These are phyloP conservation scores for Blastobotrys serpentis DNA, from an alignment of 1,139 yeast species.

Conservation along the genomic window DNA sequence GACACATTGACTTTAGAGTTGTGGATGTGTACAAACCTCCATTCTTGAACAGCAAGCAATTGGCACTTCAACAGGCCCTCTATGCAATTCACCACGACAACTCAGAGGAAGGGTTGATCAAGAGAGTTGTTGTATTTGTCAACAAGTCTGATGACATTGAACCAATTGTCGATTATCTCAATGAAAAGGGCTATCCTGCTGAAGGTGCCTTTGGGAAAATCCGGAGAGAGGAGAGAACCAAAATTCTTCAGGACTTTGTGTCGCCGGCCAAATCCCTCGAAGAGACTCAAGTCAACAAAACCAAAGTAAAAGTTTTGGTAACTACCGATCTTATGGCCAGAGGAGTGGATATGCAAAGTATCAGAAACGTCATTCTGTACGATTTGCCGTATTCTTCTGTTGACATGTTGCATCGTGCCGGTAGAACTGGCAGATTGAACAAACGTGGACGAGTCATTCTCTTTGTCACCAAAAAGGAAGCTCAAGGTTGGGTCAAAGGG, in stretches of 20 bases:
- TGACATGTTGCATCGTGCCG: constrained; percentile 87
- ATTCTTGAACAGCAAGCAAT: constrained; percentile 75
- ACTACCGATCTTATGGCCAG: constrained; percentile 92
- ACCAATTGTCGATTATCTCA: constrained; percentile 55
- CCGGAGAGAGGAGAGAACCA: constrained; percentile 55
- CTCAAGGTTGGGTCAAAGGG: constrained; percentile 80
- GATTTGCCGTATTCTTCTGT: constrained; percentile 84
- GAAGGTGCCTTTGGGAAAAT: constrained; percentile 68
- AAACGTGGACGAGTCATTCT: constrained; percentile 85
- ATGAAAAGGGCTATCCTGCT: constrained; percentile 58
- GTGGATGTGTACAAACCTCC: constrained; percentile 75
- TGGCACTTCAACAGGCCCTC: constrained; percentile 84
- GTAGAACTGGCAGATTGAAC: constrained; percentile 92
- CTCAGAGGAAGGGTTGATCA: constrained; percentile 71
- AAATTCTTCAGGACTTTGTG: constrained; percentile 59
- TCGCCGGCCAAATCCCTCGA: constrained; percentile 51
- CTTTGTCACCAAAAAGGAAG: constrained; percentile 63
- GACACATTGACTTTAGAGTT: constrained; percentile 65
- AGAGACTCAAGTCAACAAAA: constrained; percentile 20
- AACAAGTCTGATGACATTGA: constrained; percentile 68
- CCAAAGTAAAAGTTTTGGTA: constrained; percentile 57
- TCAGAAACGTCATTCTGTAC: constrained; percentile 76
- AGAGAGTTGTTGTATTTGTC: constrained; percentile 84
- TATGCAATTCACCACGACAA: constrained; percentile 85
- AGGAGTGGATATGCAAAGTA: constrained; percentile 82